Evolutionary conservation across 208 protist genomes (phyloP).

Genomic region (Leishmania arabica): DNA sequence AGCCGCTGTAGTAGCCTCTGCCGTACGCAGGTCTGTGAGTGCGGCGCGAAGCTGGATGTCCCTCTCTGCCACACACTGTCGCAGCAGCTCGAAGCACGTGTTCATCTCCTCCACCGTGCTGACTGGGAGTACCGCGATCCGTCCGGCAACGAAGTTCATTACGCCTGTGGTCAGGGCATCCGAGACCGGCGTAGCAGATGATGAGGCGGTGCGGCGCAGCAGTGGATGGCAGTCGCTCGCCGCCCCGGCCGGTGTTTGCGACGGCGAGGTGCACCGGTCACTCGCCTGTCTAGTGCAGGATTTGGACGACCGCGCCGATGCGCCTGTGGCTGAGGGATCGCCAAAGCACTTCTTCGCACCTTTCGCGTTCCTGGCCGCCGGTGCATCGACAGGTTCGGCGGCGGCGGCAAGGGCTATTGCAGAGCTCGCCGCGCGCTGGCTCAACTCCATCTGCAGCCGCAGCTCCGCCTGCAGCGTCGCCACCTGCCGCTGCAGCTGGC

Average conservation of each 20-base stretch:
- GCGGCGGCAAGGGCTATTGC: background rate
- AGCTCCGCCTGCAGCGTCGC: constrained; percentile 86
- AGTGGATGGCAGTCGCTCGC: background rate
- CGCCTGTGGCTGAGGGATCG: background rate
- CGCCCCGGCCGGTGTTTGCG: background rate
- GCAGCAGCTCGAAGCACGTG: constrained; percentile 81
- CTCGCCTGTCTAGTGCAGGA: background rate
- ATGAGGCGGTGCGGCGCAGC: background rate
- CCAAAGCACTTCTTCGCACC: background rate
- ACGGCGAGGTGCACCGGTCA: background rate
- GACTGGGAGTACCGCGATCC: constrained; percentile 63
- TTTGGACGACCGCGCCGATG: background rate
- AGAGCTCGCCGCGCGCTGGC: background rate
- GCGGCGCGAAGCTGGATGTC: constrained; percentile 32
- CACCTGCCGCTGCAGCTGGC: constrained; percentile 82
- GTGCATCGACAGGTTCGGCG: background rate
- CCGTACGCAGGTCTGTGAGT: constrained; percentile 31
- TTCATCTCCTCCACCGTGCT: constrained; percentile 81
- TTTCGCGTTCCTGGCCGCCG: background rate
- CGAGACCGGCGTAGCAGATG: background rate
- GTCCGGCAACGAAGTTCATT: constrained; percentile 64
- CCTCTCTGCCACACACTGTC: constrained; percentile 37
- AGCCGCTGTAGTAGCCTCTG: constrained; percentile 24
- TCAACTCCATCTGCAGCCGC: constrained; percentile 91
- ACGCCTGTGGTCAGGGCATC: constrained; percentile 50